Evolutionary conservation across 768 basidiomycete genomes (phyloP).

Genomic region (Amanita fuliginea): DNA sequence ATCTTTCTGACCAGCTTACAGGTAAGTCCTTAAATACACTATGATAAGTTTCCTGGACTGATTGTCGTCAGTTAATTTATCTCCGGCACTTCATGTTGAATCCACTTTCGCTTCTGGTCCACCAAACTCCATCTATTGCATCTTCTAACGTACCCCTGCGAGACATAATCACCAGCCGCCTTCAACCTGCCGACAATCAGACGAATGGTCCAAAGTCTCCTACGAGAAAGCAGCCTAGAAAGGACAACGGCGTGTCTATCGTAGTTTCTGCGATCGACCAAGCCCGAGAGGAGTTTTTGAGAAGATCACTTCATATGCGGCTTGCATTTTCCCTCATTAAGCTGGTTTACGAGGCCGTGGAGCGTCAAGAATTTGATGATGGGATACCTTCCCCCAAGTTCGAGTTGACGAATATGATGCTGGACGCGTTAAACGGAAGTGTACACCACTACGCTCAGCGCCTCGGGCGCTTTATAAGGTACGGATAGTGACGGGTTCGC

Average conservation of each 20-base stretch:
- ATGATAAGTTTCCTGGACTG: neutral
- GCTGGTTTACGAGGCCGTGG: slow-evolving; percentile 32
- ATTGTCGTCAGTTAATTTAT: neutral
- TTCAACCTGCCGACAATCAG: neutral
- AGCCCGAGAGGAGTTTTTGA: slow-evolving; percentile 15
- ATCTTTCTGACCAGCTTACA: slow-evolving; percentile 48
- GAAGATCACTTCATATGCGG: slow-evolving; percentile 22
- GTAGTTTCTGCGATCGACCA: neutral
- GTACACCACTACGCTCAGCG: slow-evolving; percentile 30
- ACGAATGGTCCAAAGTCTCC: slow-evolving; percentile 2
- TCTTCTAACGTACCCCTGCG: neutral
- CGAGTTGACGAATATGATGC: slow-evolving; percentile 26
- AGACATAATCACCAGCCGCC: neutral
- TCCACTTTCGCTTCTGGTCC: slow-evolving; percentile 1
- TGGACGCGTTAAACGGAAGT: slow-evolving; percentile 32
- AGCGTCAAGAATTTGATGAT: slow-evolving; percentile 21
- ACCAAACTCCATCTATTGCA: neutral
- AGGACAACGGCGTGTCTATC: neutral
- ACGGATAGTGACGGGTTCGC: neutral
- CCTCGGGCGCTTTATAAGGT: slow-evolving; percentile 39
- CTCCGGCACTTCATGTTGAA: slow-evolving; percentile 5
- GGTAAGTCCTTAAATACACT: slow-evolving; percentile 21
- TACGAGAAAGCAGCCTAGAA: slow-evolving; percentile 1
- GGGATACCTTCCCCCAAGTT: slow-evolving; percentile 10
- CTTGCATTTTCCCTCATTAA: slow-evolving; percentile 38